Conservation (phyloP, 306 rosid genomes). For the Carpinus fangiana region DNA sequence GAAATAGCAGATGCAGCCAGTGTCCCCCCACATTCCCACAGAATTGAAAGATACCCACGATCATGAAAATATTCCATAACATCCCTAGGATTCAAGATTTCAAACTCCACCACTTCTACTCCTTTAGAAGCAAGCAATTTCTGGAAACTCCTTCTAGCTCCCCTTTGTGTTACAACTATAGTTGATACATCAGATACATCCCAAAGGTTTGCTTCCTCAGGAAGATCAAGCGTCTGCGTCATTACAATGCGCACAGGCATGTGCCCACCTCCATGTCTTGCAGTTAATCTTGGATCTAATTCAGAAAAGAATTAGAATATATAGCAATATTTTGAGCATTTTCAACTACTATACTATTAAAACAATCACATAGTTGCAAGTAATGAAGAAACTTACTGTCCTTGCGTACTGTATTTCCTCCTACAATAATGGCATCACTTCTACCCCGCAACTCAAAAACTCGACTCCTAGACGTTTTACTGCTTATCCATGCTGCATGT, state of each 20-base stretch:
- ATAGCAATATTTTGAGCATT: slow-evolving; percentile 11
- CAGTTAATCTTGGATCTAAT: slow-evolving; percentile 86
- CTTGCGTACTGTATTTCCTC: slow-evolving; percentile 84
- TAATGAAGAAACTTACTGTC: slow-evolving; percentile 64
- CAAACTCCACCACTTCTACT: slow-evolving; percentile 94
- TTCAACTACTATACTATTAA: slow-evolving; percentile 2
- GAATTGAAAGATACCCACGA: slow-evolving; percentile 87
- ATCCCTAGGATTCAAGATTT: slow-evolving; percentile 73
- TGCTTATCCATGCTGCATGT: slow-evolving; percentile 85
- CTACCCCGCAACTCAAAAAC: slow-evolving; percentile 84
- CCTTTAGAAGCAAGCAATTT: slow-evolving; percentile 94
- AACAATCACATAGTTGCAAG: slow-evolving; percentile 15
- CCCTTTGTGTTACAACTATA: slow-evolving; percentile 88
- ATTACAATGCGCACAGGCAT: slow-evolving; percentile 82
- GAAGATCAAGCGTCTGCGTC: slow-evolving; percentile 79
- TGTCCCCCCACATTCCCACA: slow-evolving; percentile 97
- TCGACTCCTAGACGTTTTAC: slow-evolving; percentile 67
- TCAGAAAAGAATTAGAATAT: slow-evolving; percentile 15
- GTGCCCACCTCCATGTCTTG: slow-evolving; percentile 90
- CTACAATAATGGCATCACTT: slow-evolving; percentile 88
- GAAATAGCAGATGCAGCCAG: slow-evolving; percentile 94
- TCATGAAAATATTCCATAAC: slow-evolving; percentile 90
- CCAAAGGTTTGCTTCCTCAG: slow-evolving; percentile 83
- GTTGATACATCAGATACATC: slow-evolving; percentile 75
- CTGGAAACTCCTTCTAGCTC: slow-evolving; percentile 85